Evolutionary conservation across 345 rosid genomes (phyloP), one percentile per base, ranked within the genome.

Genomic region (Reutealis trisperma): DNA sequence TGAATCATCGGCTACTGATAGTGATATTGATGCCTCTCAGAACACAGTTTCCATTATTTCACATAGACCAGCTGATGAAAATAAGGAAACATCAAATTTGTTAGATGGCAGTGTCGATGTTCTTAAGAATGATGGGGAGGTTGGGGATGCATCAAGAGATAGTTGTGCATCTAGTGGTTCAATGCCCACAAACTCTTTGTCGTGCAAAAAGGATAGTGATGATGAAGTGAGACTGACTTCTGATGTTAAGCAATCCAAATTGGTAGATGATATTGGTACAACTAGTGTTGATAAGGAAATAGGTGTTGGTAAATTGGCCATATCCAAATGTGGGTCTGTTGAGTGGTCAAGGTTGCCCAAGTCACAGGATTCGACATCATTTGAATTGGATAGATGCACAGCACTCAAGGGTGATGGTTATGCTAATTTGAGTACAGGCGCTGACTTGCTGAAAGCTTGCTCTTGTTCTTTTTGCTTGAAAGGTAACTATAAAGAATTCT

Each of bases 391-490:
- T 70, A 86, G 83, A 75, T 91, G 96, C 81, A 80, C 82, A 0
- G 74, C 79, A 27, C 82, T 84, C 63, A 78, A 87, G 80, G 79
- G 45, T 24, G 79, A 83, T 65, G 86, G 60, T 63, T 64, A 77
- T 77, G 84, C 49, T 54, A 83, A 86, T 82, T 77, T 74, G 74
- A 78, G 78, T 64, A 66, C 73, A 8, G 84, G 73, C 45, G 85
- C 81, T 71, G 93, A 87, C 75, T 69, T 83, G 82, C 86, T 91
- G 18, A 90, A 85, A 41, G 76, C 87, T 25, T 96, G 99, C 82
- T 85, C 91, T 64, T 95, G 97, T 76, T 90, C 94, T 5, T 90
- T 93, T 88, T 93, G 99, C 82, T 82, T 86, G 82, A 91, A 89
- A 89, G 99, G 97, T 95, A 62, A 78, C 42, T 37, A 22, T 55